Evolutionary conservation across 2,329 filamentous ascomycete species (phyloP), one percentile per base, ranked within the genome.

Genomic region (Fusarium zealandicum): DNA sequence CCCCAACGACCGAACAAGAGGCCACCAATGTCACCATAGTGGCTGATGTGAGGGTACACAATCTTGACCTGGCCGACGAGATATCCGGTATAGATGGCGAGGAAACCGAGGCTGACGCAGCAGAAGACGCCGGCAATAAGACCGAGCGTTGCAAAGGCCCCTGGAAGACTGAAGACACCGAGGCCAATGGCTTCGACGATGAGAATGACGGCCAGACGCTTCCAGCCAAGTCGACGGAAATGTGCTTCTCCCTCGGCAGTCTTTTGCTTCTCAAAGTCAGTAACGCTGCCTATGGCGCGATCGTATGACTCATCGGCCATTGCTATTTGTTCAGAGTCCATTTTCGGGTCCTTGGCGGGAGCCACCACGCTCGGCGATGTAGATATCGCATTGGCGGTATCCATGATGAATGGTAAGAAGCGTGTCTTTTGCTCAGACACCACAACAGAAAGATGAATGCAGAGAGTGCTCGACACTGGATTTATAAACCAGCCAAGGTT

Each of bases 1-100:
- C 83, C 84, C 22, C 80, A 72, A 11, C 70, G 73, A 2, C 87
- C 87, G 47, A 77, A 75, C 38, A 89, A 74, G 30, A 89, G 74
- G 35, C 80, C 74, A 4, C 84, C 85, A 5, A 82, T 86, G 61
- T 90, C 86, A 11, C 84, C 82, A 69, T 88, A 87, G 61, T 81
- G 83, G 38, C 80, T 78, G 37, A 88, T 77, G 13, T 81, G 72
- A 2, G 85, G 83, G 63, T 70, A 70, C 46, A 69, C 72, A 49
- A 76, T 55, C 65, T 75, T 76, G 49, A 73, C 67, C 61, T 75
- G 71, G 36, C 74, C 74, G 51, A 76, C 68, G 32, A 76, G 66
- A 46, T 73, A 70, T 36, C 70, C 72, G 27, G 71, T 70, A 65
- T 76, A 76, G 54, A 75, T 71, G 56, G 74, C 74, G 32, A 75